Base-by-base conservation (phyloP, 164 flowering plant genomes). In the Platanus orientalis region DNA sequence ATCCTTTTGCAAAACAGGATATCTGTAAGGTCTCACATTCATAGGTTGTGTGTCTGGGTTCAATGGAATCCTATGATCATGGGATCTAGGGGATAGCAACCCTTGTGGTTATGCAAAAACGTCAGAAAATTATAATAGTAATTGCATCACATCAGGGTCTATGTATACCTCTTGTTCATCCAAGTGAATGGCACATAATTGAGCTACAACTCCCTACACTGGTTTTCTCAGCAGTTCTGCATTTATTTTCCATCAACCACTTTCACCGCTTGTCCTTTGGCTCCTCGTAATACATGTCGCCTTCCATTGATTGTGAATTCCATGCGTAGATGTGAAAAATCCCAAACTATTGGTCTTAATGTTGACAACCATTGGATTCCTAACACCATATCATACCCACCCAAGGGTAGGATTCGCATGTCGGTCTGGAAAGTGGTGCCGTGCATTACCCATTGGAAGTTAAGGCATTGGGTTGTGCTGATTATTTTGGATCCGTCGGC, bases 371-470 rank as follows among this genome's bases (percentile, higher is more conserved):
- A 55, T 21, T 64, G 60, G 2, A 64, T 28, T 2, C 68, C 68
- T 17, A 55, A 55, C 7, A 64, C 68, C 68, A 64, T 42, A 19
- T 64, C 68, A 44, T 49, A 64, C 2, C 53, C 40, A 1, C 58
- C 57, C 19, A 62, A 16, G 7, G 47, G 30, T 1, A 62, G 29
- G 1, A 62, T 7, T 3, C 21, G 5, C 47, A 51, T 5, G 7
- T 62, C 66, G 1, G 48, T 23, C 40, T 36, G 6, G 23, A 62
- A 62, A 1, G 16, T 21, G 1, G 28, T 47, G 6, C 55, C 55
- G 23, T 51, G 49, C 44, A 62, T 51, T 0, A 16, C 21, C 66
- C 58, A 63, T 2, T 21, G 19, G 20, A 61, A 48, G 13, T 7
- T n/a, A 2, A 14, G 9, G 21, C 45, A 16, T 1, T 20, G 2